Conservation (phyloP, 768 basidiomycete species). For the Serpula lacrymans region DNA sequence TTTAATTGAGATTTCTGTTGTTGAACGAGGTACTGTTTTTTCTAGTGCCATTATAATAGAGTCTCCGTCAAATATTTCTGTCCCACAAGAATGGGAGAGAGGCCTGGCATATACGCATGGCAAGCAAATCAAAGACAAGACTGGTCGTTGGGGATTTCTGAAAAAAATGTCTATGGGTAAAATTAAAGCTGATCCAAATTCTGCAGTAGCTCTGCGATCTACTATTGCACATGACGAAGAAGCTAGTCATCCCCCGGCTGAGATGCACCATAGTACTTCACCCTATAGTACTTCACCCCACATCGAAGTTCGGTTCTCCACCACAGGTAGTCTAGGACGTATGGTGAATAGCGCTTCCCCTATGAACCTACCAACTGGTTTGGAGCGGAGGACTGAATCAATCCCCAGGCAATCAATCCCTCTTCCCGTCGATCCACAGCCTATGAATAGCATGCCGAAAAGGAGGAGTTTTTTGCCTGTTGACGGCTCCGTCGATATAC, state of each 20-base stretch:
- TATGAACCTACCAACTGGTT: slow-evolving; percentile 14
- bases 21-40: too few relatives aligned
- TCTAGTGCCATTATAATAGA: slow-evolving; percentile 18
- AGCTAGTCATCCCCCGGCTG: too few relatives aligned
- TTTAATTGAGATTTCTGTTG: slow-evolving; percentile 16
- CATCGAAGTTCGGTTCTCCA: slow-evolving; percentile 71
- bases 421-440: slow-evolving; percentile 1
- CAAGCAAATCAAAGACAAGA: slow-evolving; percentile 53
- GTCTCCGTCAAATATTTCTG: slow-evolving; percentile 26
- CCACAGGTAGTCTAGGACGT: slow-evolving; percentile 58
- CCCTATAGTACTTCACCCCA: slow-evolving; percentile 48
- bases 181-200: slow-evolving; percentile 68
- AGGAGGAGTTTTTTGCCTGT: slow-evolving; percentile 89
- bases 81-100: slow-evolving; percentile 17
- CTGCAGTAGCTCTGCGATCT: slow-evolving; percentile 35
- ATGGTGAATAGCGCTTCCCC: slow-evolving; percentile 35
- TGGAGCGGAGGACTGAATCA: slow-evolving; percentile 12
- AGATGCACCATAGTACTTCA: too few relatives aligned
- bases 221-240: slow-evolving; percentile 27
- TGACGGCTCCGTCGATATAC: slow-evolving; percentile 61
- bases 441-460: slow-evolving; percentile 39
- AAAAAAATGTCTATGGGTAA: slow-evolving; percentile 99
- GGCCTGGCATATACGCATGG: too few relatives aligned
- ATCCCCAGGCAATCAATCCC: too few relatives aligned
- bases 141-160: slow-evolving; percentile 88